Base-by-base conservation (phyloP, 768 basidiomycete genomes). In the Pleurotus ostreatus region DNA sequence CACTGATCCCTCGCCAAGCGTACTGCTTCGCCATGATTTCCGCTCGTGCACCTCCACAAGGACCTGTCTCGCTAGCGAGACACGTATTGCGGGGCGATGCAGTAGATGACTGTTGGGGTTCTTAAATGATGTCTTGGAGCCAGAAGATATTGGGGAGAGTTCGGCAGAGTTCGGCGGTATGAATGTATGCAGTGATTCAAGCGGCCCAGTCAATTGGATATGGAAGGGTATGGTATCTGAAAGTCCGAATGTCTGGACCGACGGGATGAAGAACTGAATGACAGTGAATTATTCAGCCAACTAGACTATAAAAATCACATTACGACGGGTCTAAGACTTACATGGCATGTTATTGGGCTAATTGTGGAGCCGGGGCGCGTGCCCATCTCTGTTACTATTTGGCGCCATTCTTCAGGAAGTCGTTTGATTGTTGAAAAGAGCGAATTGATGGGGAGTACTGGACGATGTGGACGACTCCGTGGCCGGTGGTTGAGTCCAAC, bases 351-450 rank as follows among this genome's bases (percentile, higher is more conserved):
- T 3, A 81, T 67, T 13, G 78, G 77, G 15, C 71, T 66, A 18
- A 77, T 52, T 11, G 61, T 58, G 2, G 74, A 70, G 51, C 63
- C 60, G 18, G 64, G 59, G 16, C 74, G 70, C 37, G 73, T 71
- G 41, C 73, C 66, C 61, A 86, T 64, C n/a, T 65, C 65, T 23
- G 76, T 74, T 9, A 72, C 68, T 4, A 63, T 76, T 65, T 78
- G 86, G 63, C 68, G 73, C 84, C 85, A 89, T 64, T 88, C 87
- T 63, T 86, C 86, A 7, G 87, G 86, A 4, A 76, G 71, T 0
- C 75, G 70, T 64, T 88, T 88, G 55, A 89, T 66, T 2, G 79
- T 78, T 0, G 79, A 78, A 57, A 85, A 74, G 64, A 88, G 84
- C 18, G 75, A 68, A 1, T 75, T 70, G 12, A 69, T 70, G 1